A percentile compares a stretch with the other conserved stretches of the same genome.
phyloP scores from a whole-genome alignment of 2,329 filamentous ascomycete species.

The Emericellopsis cladophorae region DNA sequence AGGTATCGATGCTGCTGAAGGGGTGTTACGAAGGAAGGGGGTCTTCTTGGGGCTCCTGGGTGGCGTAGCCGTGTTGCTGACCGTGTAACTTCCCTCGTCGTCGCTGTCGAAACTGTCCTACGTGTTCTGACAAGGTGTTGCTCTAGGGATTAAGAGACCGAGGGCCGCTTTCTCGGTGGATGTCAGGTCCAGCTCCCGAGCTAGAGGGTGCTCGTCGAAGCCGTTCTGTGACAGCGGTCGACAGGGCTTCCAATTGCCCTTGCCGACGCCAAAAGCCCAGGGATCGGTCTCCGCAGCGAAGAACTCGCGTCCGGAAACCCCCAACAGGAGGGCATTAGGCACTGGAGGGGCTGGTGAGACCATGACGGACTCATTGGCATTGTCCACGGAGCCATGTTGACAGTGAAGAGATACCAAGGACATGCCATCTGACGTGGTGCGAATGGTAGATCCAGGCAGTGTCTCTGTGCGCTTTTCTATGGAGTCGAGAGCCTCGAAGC shows the following conservation, averaged over 20 bases:
- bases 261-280: conserved; percentile 16
- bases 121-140: background rate
- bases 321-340: conserved; percentile 28
- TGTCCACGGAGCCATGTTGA: background rate
- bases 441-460: no score
- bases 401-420: no score
- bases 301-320: conserved; percentile 24
- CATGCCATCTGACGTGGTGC: background rate
- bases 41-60: background rate
- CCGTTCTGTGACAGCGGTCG: background rate
- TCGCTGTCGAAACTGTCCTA: background rate
- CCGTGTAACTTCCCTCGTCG: background rate
- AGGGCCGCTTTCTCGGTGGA: background rate
- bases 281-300: conserved; percentile 23
- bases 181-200: background rate
- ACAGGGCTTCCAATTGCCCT: background rate
- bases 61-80: background rate
- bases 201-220: background rate
- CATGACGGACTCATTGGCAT: background rate
- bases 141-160: background rate
- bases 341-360: conserved; percentile 2
- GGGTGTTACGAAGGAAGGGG: background rate
- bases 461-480: conserved; percentile 1
- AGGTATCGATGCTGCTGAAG: conserved; percentile 5
- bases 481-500: conserved; percentile 1